These are phyloP conservation scores for Meyerozyma athensensis DNA, from an alignment of 1,139 yeast species.

Conservation along the genomic window DNA sequence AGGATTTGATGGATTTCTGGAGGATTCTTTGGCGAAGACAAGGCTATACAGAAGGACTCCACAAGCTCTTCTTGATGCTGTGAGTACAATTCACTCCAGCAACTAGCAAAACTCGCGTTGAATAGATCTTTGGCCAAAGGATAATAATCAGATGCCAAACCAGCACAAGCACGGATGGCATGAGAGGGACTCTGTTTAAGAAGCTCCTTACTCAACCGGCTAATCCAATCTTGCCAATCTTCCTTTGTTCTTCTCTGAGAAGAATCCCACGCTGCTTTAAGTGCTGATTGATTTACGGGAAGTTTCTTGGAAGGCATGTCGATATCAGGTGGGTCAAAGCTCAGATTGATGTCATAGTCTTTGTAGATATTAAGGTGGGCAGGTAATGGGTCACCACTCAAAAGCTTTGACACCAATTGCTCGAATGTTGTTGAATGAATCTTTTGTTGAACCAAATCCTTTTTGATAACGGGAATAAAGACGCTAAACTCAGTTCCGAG, in stretches of 20 bases:
- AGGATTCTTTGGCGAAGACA: constrained; percentile 87
- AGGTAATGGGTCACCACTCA: constrained; percentile 89
- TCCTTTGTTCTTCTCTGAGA: constrained; percentile 84
- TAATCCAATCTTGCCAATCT: constrained; percentile 98
- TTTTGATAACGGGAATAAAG: constrained; percentile 81
- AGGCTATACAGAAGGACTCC: constrained; percentile 78
- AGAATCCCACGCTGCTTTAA: constrained; percentile 89
- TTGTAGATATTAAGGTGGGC: constrained; percentile 68
- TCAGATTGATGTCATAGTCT: constrained; percentile 49
- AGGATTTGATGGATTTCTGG: constrained; percentile 93
- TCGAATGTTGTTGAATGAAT: constrained; percentile 76
- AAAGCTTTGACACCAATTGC: constrained; percentile 67
- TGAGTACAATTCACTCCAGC: constrained; percentile 93
- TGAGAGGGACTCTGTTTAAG: constrained; percentile 93
- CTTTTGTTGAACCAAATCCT: constrained; percentile 57
- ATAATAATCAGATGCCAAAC: constrained; percentile 80
- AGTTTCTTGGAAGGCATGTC: constrained; percentile 70
- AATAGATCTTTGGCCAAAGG: constrained; percentile 89
- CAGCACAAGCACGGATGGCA: constrained; percentile 90
- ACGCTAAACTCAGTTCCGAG: constrained; percentile 82
- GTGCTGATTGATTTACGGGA: constrained; percentile 72
- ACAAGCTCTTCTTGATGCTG: constrained; percentile 89
- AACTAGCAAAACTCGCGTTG: constrained; percentile 92
- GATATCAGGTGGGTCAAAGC: constrained; percentile 57
- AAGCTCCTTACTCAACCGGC: constrained; percentile 78